These are phyloP conservation scores for Smallanthus sonchifolius DNA, from an alignment of 129 eudicot genomes.

Conservation along the genomic window DNA sequence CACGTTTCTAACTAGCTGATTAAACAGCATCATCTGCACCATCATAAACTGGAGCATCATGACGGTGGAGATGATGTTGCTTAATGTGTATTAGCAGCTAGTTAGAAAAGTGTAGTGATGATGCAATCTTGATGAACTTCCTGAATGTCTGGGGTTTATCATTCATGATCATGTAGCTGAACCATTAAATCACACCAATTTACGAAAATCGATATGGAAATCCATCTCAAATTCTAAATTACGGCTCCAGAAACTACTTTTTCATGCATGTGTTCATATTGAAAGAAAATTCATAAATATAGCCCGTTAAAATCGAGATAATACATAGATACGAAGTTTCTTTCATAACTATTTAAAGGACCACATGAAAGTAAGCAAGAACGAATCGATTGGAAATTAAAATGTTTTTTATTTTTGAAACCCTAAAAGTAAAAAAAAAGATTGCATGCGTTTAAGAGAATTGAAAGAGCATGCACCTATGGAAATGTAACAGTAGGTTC, in stretches of 20 bases:
- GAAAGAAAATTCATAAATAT: background rate
- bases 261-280: background rate
- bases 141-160: conserved; percentile 14
- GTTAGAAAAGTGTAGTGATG: background rate
- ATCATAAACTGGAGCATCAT: too few species aligned
- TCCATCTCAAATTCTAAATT: background rate
- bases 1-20: too few species aligned
- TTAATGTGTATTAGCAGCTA: too few species aligned
- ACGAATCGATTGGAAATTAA: background rate
- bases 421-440: conserved; percentile 7
- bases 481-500: conserved; percentile 1
- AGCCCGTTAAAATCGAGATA: background rate
- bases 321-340: background rate
- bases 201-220: background rate
- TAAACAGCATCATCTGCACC: too few species aligned
- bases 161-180: conserved; percentile 19
- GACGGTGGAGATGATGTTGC: too few species aligned
- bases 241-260: background rate
- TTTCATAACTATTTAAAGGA: background rate
- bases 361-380: background rate
- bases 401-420: background rate
- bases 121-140: background rate
- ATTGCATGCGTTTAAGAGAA: conserved; percentile 17
- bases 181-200: background rate
- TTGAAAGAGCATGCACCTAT: conserved; percentile 5